A percentile compares a stretch with the other conserved stretches of the same genome.
These are phyloP conservation scores for Circinella umbellata DNA, from an alignment of 371 early-diverging fungal species.

Conservation along the genomic window DNA sequence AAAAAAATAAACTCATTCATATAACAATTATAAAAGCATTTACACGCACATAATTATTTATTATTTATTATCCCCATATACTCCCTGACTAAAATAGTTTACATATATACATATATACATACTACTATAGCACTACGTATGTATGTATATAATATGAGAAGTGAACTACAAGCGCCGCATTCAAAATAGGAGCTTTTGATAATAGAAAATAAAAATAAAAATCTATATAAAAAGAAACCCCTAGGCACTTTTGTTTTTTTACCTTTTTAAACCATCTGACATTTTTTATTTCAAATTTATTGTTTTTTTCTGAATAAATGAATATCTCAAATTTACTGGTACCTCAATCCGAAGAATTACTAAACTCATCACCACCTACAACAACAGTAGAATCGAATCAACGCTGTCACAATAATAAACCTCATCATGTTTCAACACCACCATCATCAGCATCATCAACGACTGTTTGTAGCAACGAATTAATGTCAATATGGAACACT, in stretches of 20 bases:
- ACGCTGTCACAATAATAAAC: not conserved
- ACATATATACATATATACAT: too few species aligned
- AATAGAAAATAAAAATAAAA: not conserved
- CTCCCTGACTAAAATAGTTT: too few species aligned
- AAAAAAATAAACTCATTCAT: too few species aligned
- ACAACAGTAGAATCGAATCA: not conserved
- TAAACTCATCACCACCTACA: not conserved
- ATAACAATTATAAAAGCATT: too few species aligned
- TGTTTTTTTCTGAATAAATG: not conserved
- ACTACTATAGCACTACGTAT: not conserved
- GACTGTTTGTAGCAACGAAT: conserved; percentile 22
- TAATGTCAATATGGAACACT: conserved; percentile 33
- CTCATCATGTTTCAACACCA: not conserved
- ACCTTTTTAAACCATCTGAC: not conserved
- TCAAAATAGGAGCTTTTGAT: conserved; percentile 5
- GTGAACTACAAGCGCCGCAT: not conserved
- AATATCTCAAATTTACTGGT: not conserved
- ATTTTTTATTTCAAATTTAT: not conserved
- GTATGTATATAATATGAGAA: not conserved
- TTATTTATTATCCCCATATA: too few species aligned
- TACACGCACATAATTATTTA: too few species aligned
- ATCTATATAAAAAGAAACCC: not conserved
- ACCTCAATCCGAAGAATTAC: not conserved
- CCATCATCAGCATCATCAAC: not conserved
- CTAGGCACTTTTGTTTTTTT: not conserved